Base-by-base conservation (phyloP, 2,329 filamentous ascomycete genomes). In the Arthroderma uncinatum region DNA sequence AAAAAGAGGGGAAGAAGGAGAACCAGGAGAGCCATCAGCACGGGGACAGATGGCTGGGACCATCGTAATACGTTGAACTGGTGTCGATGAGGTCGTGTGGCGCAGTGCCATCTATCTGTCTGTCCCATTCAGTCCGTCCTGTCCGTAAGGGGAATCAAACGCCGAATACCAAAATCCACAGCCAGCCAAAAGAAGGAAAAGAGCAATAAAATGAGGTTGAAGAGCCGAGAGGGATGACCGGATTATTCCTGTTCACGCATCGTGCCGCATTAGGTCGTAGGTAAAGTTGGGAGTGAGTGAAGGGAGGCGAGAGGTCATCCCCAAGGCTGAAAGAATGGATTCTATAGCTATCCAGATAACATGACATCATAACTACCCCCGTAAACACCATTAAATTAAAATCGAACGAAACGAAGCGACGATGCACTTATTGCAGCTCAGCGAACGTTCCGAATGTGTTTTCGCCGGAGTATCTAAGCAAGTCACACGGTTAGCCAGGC, bases 391-490 rank as follows among this genome's bases (percentile, higher is more conserved):
- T 54, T 39, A 54, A 37, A 39, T 37, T 16, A 14, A 37, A 36
- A 25, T 19, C 23, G 19, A 14, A 25, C 23, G 34, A 37, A 23
- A 21, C 33, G 14, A 54, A 30, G 21, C 12, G 8, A 9, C 12
- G 8, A 9, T 16, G 47, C 23, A 23, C 25, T 50, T 39, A 54
- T 37, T 37, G 34, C 56, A 59, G 60, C 68, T 55, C 53, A n/a
- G 28, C 5, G 25, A 6, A 34, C 4, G 23, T 19, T 33, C 93
- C 93, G 71, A 98, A 98, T 57, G 93, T 98, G 82, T 97, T 98
- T 83, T 97, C 93, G 76, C 93, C 93, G 54, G 92, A 97, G 81
- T 95, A 95, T 67, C 82, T 85, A 65, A 36, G 36, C 57, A 39
- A 50, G 60, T 56, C 57, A 63, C 30, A 53, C 23, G 30, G 16